Percentiles rank a stretch among this genome's conserved stretches.
Evolutionary conservation across 768 basidiomycete species (phyloP).

Genomic region (Flagelloscypha sp.): DNA sequence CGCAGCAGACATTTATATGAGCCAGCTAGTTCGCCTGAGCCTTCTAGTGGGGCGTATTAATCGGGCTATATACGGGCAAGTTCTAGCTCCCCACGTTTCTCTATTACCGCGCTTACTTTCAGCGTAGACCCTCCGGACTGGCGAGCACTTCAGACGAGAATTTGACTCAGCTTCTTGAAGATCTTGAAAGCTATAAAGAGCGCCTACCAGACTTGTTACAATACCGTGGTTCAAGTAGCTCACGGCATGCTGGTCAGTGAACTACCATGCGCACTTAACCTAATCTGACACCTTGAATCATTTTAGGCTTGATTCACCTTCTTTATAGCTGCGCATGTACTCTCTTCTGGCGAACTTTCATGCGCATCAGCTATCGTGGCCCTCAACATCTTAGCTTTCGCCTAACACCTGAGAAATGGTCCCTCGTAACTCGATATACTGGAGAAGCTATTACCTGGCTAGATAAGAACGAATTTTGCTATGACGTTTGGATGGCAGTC

Average conservation of each 20-base stretch:
- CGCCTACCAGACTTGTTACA: slow-evolving; percentile 70
- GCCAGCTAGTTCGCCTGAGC: slow-evolving; percentile 86
- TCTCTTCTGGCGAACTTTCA: slow-evolving; percentile 98
- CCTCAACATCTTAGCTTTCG: slow-evolving; percentile 86
- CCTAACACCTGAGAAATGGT: slow-evolving; percentile 76
- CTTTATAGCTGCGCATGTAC: slow-evolving; percentile 86
- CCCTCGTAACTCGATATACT: slow-evolving; percentile 59
- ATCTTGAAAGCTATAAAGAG: slow-evolving; percentile 71
- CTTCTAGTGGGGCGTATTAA: slow-evolving; percentile 86
- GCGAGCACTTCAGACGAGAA: slow-evolving; percentile 78
- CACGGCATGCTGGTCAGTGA: slow-evolving; percentile 52
- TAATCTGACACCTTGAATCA: too few species aligned
- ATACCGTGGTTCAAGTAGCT: slow-evolving; percentile 64
- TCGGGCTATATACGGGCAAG: slow-evolving; percentile 87
- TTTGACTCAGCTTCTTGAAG: slow-evolving; percentile 52
- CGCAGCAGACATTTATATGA: slow-evolving; percentile 69
- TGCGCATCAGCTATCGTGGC: slow-evolving; percentile 91
- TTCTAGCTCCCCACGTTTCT: slow-evolving; percentile 8
- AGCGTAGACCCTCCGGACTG: slow-evolving; percentile 73
- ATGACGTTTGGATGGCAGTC: slow-evolving; percentile 83
- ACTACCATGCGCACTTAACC: slow-evolving; percentile 1
- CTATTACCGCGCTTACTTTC: slow-evolving; percentile 4
- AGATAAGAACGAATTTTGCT: slow-evolving; percentile 65
- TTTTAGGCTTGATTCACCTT: slow-evolving; percentile 75
- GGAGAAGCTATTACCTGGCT: slow-evolving; percentile 88